Evolutionary conservation across 371 early-diverging fungal species (phyloP), one percentile per base, ranked within the genome.

Genomic region (Smittium mucronatum): DNA sequence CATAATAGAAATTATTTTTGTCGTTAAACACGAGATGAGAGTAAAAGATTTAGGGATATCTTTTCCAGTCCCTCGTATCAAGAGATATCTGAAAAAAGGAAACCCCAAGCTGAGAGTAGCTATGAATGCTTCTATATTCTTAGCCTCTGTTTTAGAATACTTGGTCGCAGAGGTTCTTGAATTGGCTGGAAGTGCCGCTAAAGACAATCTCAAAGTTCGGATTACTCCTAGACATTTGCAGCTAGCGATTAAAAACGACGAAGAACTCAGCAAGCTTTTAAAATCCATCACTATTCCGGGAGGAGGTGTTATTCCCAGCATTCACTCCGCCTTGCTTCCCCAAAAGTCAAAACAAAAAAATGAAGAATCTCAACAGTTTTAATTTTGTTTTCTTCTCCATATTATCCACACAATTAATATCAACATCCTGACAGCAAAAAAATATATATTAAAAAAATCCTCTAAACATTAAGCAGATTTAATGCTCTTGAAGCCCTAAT

Each of bases 151-250:
- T 66, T 88, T 96, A 73, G 94, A 94, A 84, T 96, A 96, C 85
- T 85, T 96, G 75, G 89, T 90, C 76, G 95, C 95, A 79, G 97
- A 96, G 88, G 93, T 94, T 71, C 90, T 94, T 73, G 94, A 96
- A 83, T 85, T 94, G 77, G 95, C 95, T 65, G 95, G 95, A 74
- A 96, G 93, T 82, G 94, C 94, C 74, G 93, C 93, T 70, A 89
- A 93, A 75, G 95, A 94, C 81, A 93, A 94, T 88, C 92, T 92
- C 88, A 94, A 92, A 88, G 86, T 91, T 72, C 89, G 93, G 85
- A 93, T 95, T 80, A 92, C 91, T 36, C 73, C 76, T 69, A 69
- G 73, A 66, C 73, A 75, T 60, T 72, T 78, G 63, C 75, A 73
- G 70, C 75, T 73, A 30, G 94, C 95, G 84, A 92, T 93, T 84